These are phyloP conservation scores for Neoascochyta sp. DNA, from an alignment of 2,329 filamentous ascomycete genomes.

Conservation along the genomic window DNA sequence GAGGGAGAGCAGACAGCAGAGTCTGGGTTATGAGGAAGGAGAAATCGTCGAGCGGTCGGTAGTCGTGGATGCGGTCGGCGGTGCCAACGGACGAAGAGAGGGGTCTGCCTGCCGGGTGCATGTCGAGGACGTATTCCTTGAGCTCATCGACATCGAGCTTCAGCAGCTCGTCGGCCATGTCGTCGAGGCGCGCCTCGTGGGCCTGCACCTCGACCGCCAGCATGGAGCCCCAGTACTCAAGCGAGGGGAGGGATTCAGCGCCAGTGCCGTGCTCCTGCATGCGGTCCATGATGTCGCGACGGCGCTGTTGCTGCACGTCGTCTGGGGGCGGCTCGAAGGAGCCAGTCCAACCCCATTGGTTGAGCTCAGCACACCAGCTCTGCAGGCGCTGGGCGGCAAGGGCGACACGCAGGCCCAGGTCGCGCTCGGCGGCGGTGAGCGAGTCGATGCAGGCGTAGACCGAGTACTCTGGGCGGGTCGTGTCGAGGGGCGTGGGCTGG, in stretches of 20 bases:
- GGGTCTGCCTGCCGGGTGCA: constrained; percentile 57
- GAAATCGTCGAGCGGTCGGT: constrained; percentile 78
- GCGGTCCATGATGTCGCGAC: constrained; percentile 30
- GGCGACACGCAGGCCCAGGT: constrained; percentile 68
- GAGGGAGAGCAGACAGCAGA: constrained; percentile 81
- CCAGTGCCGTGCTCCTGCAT: constrained; percentile 30
- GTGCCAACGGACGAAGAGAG: constrained; percentile 46
- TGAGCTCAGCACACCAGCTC: constrained; percentile 71
- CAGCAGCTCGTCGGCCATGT: constrained; percentile 67
- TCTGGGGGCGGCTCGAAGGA: constrained; percentile 43
- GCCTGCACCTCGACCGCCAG: constrained; percentile 58
- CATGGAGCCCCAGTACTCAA: constrained; percentile 67
- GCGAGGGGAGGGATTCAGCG: constrained; percentile 21
- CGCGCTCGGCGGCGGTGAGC: constrained; percentile 63
- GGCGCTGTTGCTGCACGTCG: constrained; percentile 21
- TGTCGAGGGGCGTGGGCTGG: constrained; percentile 44
- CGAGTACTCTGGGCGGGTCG: constrained; percentile 40
- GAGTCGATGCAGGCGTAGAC: constrained; percentile 56
- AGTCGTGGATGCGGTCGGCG: constrained; percentile 41
- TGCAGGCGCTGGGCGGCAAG: constrained; percentile 67
- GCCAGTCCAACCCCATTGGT: constrained; percentile 57
- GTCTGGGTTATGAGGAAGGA: constrained; percentile 88
- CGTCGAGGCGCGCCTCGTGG: constrained; percentile 70
- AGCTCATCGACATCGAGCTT: constrained; percentile 77
- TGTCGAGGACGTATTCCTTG: constrained; percentile 80